Evolutionary conservation across 1,139 yeast species (phyloP).

Genomic region (Blastobotrys malaysiensis): DNA sequence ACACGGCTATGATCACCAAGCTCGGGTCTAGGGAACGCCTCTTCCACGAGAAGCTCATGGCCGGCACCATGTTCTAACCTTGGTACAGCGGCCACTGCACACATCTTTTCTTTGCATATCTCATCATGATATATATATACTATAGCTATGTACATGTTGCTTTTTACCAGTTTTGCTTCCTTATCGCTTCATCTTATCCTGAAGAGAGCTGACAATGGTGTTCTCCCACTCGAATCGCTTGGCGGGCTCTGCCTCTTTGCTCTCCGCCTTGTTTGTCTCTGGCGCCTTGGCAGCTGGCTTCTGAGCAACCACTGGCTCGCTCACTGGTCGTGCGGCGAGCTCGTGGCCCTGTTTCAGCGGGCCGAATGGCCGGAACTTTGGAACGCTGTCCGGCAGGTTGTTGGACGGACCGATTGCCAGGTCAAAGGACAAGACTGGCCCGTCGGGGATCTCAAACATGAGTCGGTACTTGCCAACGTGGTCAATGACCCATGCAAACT

Average conservation of each 20-base stretch:
- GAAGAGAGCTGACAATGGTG: slow-evolving; percentile 11
- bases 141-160: not conserved
- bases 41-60: not conserved
- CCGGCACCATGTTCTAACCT: not conserved
- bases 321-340: not conserved
- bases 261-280: slow-evolving; percentile 7
- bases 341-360: slow-evolving; percentile 3
- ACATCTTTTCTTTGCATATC: not conserved
- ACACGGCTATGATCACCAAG: not conserved
- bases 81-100: no score
- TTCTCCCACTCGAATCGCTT: slow-evolving; percentile 30
- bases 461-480: slow-evolving; percentile 11
- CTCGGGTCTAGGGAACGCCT: not conserved
- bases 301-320: slow-evolving; percentile 3
- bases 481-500: slow-evolving; percentile 3
- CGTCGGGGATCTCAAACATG: slow-evolving; percentile 8
- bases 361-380: slow-evolving; percentile 10
- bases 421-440: slow-evolving; percentile 1
- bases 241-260: slow-evolving; percentile 5
- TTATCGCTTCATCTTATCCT: not conserved
- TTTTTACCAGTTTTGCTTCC: not conserved
- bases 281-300: slow-evolving; percentile 9
- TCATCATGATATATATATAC: not conserved
- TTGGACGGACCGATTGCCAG: slow-evolving; percentile 2
- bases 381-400: slow-evolving; percentile 4